A percentile compares a stretch with the other conserved stretches of the same genome.
These are phyloP conservation scores for Saccharum hybrid DNA, from an alignment of 202 grass and related monocot genomes.

Conservation along the genomic window DNA sequence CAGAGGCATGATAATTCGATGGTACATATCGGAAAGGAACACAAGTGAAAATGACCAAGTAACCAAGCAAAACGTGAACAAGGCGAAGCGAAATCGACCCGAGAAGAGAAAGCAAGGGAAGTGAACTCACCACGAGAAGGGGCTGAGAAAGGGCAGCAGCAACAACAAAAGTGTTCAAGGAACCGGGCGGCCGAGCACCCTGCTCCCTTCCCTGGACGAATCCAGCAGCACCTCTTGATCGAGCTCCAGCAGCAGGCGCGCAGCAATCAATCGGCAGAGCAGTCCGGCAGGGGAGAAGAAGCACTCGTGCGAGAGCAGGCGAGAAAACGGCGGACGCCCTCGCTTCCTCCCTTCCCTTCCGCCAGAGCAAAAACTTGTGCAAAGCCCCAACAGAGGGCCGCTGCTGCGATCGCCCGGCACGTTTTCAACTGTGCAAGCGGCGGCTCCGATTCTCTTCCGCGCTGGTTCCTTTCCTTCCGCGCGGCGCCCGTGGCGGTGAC, in stretches of 20 bases:
- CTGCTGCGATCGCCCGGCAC: background rate
- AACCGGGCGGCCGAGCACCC: background rate
- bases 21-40: background rate
- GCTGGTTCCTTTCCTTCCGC: background rate
- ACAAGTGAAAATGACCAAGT: slow-evolving; percentile 10
- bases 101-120: background rate
- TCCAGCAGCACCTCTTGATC: too few relatives aligned
- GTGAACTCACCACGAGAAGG: background rate
- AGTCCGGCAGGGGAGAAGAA: background rate
- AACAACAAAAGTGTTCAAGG: background rate
- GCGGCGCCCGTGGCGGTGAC: too few relatives aligned
- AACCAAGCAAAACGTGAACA: background rate
- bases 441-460: background rate
- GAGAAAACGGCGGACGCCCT: background rate
- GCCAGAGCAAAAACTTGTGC: too few relatives aligned
- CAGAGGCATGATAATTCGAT: background rate
- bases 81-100: background rate
- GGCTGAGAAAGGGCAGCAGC: background rate
- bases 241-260: background rate
- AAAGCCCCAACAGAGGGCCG: background rate
- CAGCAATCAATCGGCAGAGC: background rate
- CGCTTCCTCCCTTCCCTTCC: background rate
- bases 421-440: slow-evolving; percentile 10
- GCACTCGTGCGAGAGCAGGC: background rate
- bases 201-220: background rate